A percentile compares a stretch with the other conserved stretches of the same genome.
These are phyloP conservation scores for Leucogyrophana mollusca DNA, from an alignment of 768 basidiomycete species.

Conservation along the genomic window DNA sequence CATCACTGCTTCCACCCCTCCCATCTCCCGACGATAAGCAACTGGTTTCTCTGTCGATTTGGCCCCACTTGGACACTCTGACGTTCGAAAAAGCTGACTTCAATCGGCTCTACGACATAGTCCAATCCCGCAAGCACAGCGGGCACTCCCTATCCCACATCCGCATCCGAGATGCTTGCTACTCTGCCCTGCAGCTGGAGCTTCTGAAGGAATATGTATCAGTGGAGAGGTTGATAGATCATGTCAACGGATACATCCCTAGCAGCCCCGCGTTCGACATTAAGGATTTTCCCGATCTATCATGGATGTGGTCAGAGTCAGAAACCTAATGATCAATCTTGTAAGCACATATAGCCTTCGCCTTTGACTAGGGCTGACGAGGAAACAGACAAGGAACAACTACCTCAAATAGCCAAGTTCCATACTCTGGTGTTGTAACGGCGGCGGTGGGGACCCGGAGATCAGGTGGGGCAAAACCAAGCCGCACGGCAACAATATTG, in stretches of 20 bases:
- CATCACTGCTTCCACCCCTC: not conserved
- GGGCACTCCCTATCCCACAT: not conserved
- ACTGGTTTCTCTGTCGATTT: not conserved
- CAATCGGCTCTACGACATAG: not conserved
- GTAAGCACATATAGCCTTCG: too few species aligned
- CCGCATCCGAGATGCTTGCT: not conserved
- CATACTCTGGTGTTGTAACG: too few species aligned
- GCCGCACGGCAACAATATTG: too few species aligned
- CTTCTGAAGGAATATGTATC: not conserved
- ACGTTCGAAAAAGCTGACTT: not conserved
- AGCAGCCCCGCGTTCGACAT: not conserved
- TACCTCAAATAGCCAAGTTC: too few species aligned
- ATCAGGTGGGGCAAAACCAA: too few species aligned
- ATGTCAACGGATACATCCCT: not conserved
- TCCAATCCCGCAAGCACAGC: not conserved
- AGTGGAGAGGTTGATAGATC: not conserved
- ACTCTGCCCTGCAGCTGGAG: not conserved
- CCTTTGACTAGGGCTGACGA: too few species aligned
- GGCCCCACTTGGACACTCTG: not conserved
- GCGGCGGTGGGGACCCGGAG: too few species aligned
- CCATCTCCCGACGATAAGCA: not conserved
- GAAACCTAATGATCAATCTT: too few species aligned
- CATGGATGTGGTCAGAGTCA: not conserved
- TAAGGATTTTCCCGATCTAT: not conserved
- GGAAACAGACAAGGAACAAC: too few species aligned